Base-by-base conservation (phyloP, 2,329 filamentous ascomycete species). In the Pseudogymnoascus sp. region DNA sequence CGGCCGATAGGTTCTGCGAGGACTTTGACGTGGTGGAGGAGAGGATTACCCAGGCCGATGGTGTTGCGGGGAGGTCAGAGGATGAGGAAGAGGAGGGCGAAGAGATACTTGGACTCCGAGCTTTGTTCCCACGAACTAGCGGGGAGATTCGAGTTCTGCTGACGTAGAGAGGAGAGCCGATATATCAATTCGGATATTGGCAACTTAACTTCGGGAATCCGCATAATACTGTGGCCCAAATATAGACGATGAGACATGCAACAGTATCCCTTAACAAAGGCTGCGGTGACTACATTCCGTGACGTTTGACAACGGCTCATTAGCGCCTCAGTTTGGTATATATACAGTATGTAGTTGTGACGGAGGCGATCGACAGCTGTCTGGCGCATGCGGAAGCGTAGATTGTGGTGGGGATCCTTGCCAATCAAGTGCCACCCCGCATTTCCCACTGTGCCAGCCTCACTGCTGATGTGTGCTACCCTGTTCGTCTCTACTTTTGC, bases 1-100 rank as follows among this genome's bases (percentile, higher is more conserved):
- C 93, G 0, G 90, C 92, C 0, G 87, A 91, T 68, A 82, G 79
- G 62, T 99, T 99, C 76, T 96, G 92, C 68, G 81, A 83, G 34
- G 90, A 95, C 69, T 99, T 97, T 75, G 91, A 88, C 69, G 79
- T 82, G 65, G 78, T 90, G 7, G 88, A 90, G 73, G 79, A 78
- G 46, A 82, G 82, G 72, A 78, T 90, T 28, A 75, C 84, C 23
- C 79, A 79, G 37, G 80, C 82, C 3, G 86, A 89, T 73, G 82
- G 86, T 66, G 62, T 79, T 18, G 61, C 65, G 42, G 68, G 70
- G 9, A 36, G 28, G 16, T 56, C 49, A 8, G 67, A 70, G n/a
- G 67, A 71, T 34, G 60, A 63, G 18, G 68, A 65, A 8, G 69
- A 69, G 16, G 65, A 60, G 1, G 66, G 63, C 6, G 68, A 65